Base-by-base conservation (phyloP, 108 stramenopile genomes). In the Cyclotella atomus region DNA sequence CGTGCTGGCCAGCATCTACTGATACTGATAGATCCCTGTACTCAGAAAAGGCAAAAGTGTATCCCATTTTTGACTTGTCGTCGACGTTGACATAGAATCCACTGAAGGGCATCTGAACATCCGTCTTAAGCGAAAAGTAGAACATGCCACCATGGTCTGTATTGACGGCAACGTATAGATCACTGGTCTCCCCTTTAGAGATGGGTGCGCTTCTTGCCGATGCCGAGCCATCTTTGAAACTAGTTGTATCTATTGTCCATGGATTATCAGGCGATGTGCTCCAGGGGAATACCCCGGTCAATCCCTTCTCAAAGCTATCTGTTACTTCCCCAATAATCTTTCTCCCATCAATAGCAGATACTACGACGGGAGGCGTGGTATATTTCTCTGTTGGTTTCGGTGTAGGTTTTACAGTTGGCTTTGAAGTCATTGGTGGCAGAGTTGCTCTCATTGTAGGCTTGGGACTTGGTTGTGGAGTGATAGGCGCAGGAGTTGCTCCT, bases 41-140 rank as follows among this genome's bases (percentile, higher is more conserved):
- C 9, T 34, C 53, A 24, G 6, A 19, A 10, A 28, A 56, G 0
- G 57, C 59, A 49, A 61, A 70, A 20, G 76, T 77, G 35, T 70
- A 77, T 35, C 76, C 76, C 52, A 30, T 27, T 43, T 65, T 46
- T 10, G 67, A 69, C 10, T 21, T 38, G 12, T 47, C 62, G 43
- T 70, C 76, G 14, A 77, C 17, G 38, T 77, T 57, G 38, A 70
- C 35, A 34, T 64, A 70, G 57, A 50, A 64, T 33, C 68, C 62
- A 77, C 68, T 77, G 36, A n/a, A 68, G 5, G 76, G 76, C 76
- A 77, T 77, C 32, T 57, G 50, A 9, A 77, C 62, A 57, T 77
- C 76, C 45, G 44, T 0, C 61, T 70, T 77, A 5, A 77, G 5
- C 21, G 57, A 62, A 54, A 70, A 77, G 41, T 3, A 61, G 0